phyloP scores from a whole-genome alignment of 108 stramenopile species.

The Epithemia pelagica region DNA sequence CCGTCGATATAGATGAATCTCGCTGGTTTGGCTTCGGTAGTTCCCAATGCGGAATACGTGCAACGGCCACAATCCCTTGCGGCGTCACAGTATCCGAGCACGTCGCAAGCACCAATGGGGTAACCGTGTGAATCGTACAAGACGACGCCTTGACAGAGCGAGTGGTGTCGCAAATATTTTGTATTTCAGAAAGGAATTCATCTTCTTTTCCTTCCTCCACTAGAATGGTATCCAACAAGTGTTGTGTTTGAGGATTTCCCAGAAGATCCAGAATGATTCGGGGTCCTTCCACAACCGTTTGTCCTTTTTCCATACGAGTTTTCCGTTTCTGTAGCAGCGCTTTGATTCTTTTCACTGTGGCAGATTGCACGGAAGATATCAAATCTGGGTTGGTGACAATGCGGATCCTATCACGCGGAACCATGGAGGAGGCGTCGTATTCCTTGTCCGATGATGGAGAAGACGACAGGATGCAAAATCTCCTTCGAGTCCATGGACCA shows the following conservation, averaged over 20 bases:
- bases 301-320: constrained; percentile 42
- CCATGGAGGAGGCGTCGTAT: no score
- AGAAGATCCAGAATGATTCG: constrained; percentile 73
- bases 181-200: constrained; percentile 1
- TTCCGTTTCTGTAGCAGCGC: constrained; percentile 58
- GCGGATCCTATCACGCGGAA: no score
- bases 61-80: constrained; percentile 77
- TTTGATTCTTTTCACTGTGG: constrained; percentile 68
- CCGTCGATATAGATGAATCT: not conserved
- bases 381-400: constrained; percentile 4
- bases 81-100: constrained; percentile 67
- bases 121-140: constrained; percentile 30
- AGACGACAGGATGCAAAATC: no score
- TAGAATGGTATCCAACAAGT: constrained; percentile 51
- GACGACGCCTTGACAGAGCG: constrained; percentile 2
- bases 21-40: not conserved
- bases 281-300: constrained; percentile 78
- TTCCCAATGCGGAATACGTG: constrained; percentile 45
- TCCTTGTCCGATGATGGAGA: no score
- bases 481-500: no score
- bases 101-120: constrained; percentile 51
- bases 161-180: not conserved
- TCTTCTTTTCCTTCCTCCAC: constrained; percentile 37
- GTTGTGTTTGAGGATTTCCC: constrained; percentile 44
- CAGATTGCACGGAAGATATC: constrained; percentile 49